Percentiles rank a stretch among this genome's conserved stretches.
phyloP scores from a whole-genome alignment of 148 eudicot genomes.

The Chenopodium quinoa region DNA sequence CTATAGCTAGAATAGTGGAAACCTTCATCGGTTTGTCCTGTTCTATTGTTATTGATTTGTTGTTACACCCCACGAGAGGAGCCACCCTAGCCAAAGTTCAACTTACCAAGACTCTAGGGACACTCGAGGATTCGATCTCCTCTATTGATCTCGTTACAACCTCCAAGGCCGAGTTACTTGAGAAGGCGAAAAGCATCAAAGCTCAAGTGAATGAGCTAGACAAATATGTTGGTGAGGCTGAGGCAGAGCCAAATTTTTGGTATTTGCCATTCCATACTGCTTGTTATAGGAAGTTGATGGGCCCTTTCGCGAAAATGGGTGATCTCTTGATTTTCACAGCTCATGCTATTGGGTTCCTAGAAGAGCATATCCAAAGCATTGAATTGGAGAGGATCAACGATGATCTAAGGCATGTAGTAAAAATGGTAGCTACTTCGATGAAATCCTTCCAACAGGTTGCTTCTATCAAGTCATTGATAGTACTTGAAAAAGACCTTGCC shows the following conservation, averaged over 20 bases:
- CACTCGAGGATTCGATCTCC: conserved; percentile 31
- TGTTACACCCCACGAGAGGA: conserved; percentile 69
- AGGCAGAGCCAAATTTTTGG: conserved; percentile 79
- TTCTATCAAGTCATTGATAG: conserved; percentile 43
- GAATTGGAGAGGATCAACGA: conserved; percentile 37
- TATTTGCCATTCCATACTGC: conserved; percentile 57
- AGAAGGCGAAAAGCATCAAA: conserved; percentile 36
- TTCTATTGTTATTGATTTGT: conserved; percentile 47
- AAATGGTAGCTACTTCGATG: conserved; percentile 34
- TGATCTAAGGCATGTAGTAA: conserved; percentile 42
- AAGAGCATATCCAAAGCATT: conserved; percentile 33
- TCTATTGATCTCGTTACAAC: conserved; percentile 27
- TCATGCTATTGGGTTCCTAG: conserved; percentile 39
- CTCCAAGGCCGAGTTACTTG: conserved; percentile 21
- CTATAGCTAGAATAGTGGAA: conserved; percentile 62
- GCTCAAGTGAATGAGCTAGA: conserved; percentile 36
- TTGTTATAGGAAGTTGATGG: conserved; percentile 48
- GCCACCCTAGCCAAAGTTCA: conserved; percentile 59
- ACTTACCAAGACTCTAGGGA: conserved; percentile 37
- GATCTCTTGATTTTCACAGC: conserved; percentile 41
- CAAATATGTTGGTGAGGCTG: conserved; percentile 59
- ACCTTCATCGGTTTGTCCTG: conserved; percentile 74
- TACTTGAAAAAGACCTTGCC: conserved; percentile 44
- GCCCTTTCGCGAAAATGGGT: conserved; percentile 46
- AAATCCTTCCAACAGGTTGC: conserved; percentile 49